Percentiles rank a stretch among this genome's conserved stretches.
Conservation (phyloP, 1,284 basidiomycete species). For the Vanrija humicola region DNA sequence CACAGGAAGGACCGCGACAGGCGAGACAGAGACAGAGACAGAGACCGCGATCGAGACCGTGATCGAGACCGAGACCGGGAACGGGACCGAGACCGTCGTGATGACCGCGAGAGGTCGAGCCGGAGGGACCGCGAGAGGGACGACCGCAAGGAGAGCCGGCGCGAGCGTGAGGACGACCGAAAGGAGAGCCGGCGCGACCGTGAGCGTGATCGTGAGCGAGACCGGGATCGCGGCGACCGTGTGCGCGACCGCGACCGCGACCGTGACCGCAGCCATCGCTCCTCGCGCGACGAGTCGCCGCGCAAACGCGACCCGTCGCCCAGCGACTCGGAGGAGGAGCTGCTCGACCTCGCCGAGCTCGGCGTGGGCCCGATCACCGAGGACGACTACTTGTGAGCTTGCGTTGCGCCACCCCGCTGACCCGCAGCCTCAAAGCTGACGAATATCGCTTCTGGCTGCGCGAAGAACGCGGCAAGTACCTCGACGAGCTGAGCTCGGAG, state of each 20-base stretch:
- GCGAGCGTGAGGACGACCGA: neutral
- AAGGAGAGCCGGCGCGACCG: too few relatives aligned
- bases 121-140: neutral
- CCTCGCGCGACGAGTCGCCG: too few relatives aligned
- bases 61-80: neutral
- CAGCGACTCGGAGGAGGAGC: constrained; percentile 24
- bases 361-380: constrained; percentile 39
- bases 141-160: neutral
- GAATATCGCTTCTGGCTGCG: constrained; percentile 43
- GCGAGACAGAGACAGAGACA: neutral
- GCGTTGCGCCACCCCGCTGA: constrained; percentile 1
- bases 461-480: constrained; percentile 37
- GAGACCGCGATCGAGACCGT: neutral
- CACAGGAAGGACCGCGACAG: neutral
- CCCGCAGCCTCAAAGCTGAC: constrained; percentile 24
- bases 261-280: constrained; percentile 1
- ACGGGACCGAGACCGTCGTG: neutral
- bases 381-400: constrained; percentile 47
- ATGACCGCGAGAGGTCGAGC: neutral
- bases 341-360: constrained; percentile 34
- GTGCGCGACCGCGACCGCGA: neutral
- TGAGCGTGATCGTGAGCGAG: neutral
- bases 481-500: constrained; percentile 42
- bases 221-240: neutral
- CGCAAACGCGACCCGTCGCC: constrained; percentile 3